phyloP scores from a whole-genome alignment of 306 rosid species.

The Prunus mongolica region DNA sequence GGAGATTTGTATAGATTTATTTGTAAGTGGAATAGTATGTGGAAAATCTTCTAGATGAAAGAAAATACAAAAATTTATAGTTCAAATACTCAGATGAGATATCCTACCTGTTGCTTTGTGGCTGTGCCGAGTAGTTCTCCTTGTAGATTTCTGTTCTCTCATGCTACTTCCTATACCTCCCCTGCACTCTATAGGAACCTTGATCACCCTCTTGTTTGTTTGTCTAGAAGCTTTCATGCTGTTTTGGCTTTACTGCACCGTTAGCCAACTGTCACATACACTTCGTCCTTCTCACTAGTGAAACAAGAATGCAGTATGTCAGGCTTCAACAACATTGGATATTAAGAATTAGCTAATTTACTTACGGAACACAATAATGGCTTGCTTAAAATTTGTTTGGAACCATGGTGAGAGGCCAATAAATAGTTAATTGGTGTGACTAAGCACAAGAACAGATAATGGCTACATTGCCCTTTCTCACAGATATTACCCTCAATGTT shows the following conservation, averaged over 20 bases:
- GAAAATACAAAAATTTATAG: neutral
- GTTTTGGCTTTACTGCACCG: conserved; percentile 30
- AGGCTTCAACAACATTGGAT: neutral
- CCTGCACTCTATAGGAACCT: conserved; percentile 34
- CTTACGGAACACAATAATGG: neutral
- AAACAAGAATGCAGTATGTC: neutral
- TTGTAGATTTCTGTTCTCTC: conserved; percentile 29
- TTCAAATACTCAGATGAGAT: conserved; percentile 1
- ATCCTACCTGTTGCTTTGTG: conserved; percentile 36
- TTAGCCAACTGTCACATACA: neutral
- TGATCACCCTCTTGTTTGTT: conserved; percentile 25
- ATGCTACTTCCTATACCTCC: conserved; percentile 12
- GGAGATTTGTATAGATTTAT: neutral
- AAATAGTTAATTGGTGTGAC: neutral
- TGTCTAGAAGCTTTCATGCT: conserved; percentile 39
- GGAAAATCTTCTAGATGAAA: conserved; percentile 2
- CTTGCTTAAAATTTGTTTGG: neutral
- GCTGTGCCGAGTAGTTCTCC: conserved; percentile 28
- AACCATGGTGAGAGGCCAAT: neutral
- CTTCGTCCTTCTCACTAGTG: conserved; percentile 7
- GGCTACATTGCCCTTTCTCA: neutral
- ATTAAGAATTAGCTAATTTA: neutral
- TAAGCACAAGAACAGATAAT: neutral
- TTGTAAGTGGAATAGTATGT: neutral
- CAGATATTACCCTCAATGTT: neutral